Conservation (phyloP, 1,284 basidiomycete species). For the Psilocybe mexicana region DNA sequence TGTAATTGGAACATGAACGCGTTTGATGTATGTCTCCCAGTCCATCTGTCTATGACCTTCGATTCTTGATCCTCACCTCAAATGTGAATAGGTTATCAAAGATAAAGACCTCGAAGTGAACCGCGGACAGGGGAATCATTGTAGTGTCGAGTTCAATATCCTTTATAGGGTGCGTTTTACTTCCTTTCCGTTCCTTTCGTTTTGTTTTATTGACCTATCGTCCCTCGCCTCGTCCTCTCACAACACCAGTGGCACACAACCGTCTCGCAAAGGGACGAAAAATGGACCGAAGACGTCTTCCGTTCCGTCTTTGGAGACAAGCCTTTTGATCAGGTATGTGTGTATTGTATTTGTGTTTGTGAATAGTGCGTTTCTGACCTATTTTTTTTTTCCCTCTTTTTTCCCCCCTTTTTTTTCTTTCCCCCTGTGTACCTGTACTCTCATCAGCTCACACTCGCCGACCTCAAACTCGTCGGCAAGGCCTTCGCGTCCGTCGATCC, state of each 20-base stretch:
- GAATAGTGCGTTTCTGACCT: neutral
- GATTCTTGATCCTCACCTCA: neutral
- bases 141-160: slow-evolving; percentile 55
- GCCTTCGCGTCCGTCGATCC: slow-evolving; percentile 2
- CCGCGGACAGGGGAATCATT: slow-evolving; percentile 49
- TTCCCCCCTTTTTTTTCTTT: neutral
- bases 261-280: slow-evolving; percentile 36
- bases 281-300: slow-evolving; percentile 37
- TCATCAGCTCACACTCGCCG: slow-evolving; percentile 12
- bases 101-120: slow-evolving; percentile 28
- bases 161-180: slow-evolving; percentile 42
- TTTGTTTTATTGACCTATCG: no score
- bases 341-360: neutral
- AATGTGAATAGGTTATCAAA: slow-evolving; percentile 31
- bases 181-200: no score
- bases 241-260: slow-evolving; percentile 38
- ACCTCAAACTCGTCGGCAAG: slow-evolving; percentile 6
- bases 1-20: slow-evolving; percentile 37
- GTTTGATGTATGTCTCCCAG: slow-evolving; percentile 12
- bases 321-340: slow-evolving; percentile 13
- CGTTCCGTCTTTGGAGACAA: slow-evolving; percentile 35
- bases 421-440: neutral
- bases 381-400: no score
- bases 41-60: neutral
- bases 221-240: neutral